Evolutionary conservation across 176 grass and related monocot species (phyloP).

Genomic region (Raddia distichophylla): DNA sequence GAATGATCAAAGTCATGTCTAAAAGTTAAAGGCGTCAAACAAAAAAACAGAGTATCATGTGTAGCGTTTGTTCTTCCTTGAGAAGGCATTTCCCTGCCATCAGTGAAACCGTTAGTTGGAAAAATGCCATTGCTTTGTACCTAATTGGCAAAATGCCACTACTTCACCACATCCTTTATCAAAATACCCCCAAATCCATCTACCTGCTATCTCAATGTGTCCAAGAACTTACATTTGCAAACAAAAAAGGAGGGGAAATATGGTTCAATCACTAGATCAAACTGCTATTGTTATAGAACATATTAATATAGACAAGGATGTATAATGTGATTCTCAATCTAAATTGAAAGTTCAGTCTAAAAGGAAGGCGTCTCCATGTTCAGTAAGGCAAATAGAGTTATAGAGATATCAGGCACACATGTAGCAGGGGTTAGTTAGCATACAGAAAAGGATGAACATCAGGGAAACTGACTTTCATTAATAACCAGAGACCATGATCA

Average conservation of each 20-base stretch:
- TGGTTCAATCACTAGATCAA: neutral
- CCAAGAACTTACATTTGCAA: neutral
- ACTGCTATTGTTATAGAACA: slow-evolving; percentile 7
- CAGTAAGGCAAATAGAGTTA: neutral
- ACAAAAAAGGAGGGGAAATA: neutral
- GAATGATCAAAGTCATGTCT: too few relatives aligned
- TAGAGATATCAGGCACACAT: slow-evolving; percentile 11
- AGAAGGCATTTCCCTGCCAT: too few relatives aligned
- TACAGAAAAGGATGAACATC: slow-evolving; percentile 18
- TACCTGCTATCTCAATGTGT: too few relatives aligned
- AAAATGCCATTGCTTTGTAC: too few relatives aligned
- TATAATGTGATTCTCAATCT: neutral
- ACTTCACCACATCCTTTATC: too few relatives aligned
- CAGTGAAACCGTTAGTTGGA: too few relatives aligned
- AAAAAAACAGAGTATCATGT: too few relatives aligned
- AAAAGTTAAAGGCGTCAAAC: too few relatives aligned
- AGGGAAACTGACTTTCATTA: neutral
- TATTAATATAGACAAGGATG: slow-evolving; percentile 4
- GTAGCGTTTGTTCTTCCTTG: too few relatives aligned
- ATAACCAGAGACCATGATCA: slow-evolving; percentile 23
- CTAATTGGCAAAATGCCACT: too few relatives aligned
- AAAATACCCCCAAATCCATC: too few relatives aligned
- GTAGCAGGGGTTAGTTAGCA: slow-evolving; percentile 20
- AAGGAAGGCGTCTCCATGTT: neutral
- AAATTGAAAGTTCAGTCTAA: neutral